Percentiles rank a stretch among this genome's conserved stretches.
Conservation (phyloP, 169 alveolate genomes). For the Hepatocystis sp. region DNA sequence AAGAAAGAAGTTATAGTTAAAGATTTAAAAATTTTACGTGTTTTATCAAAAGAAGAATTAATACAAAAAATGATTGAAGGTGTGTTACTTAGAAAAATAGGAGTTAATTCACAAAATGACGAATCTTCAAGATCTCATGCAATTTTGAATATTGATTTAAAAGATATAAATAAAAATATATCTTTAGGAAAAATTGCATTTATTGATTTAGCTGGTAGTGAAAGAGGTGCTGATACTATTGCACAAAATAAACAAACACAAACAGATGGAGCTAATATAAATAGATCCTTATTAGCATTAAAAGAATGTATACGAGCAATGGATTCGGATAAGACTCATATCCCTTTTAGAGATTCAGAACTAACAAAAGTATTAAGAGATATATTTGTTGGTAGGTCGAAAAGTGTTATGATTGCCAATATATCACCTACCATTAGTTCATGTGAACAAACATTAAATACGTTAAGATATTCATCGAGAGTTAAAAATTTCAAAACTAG, state of each 20-base stretch:
- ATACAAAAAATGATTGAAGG: constrained; percentile 92
- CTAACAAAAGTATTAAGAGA: constrained; percentile 96
- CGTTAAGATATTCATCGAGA: constrained; percentile 97
- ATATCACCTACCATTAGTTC: constrained; percentile 97
- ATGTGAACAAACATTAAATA: constrained; percentile 98
- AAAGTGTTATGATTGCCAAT: constrained; percentile 99
- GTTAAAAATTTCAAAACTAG: constrained; percentile 94
- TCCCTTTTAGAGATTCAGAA: constrained; percentile 99
- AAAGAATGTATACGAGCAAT: constrained; percentile 99
- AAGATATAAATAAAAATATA: constrained; percentile 85
- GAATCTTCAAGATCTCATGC: constrained; percentile 99
- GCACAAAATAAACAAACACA: constrained; percentile 96
- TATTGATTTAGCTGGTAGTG: constrained; percentile 99
- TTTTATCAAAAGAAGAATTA: constrained; percentile 91
- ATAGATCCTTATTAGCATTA: constrained; percentile 97
- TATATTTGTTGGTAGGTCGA: constrained; percentile 95
- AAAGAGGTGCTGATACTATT: constrained; percentile 99
- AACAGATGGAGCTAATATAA: constrained; percentile 99
- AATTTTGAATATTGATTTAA: constrained; percentile 94
- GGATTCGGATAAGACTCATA: constrained; percentile 97
- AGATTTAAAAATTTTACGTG: constrained; percentile 92
- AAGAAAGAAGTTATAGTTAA: constrained; percentile 96
- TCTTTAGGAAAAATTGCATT: constrained; percentile 94
- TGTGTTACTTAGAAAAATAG: constrained; percentile 93
- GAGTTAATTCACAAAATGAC: constrained; percentile 97